Base-by-base conservation (phyloP, 2,329 filamentous ascomycete genomes). In the Xylariaceae sp. region DNA sequence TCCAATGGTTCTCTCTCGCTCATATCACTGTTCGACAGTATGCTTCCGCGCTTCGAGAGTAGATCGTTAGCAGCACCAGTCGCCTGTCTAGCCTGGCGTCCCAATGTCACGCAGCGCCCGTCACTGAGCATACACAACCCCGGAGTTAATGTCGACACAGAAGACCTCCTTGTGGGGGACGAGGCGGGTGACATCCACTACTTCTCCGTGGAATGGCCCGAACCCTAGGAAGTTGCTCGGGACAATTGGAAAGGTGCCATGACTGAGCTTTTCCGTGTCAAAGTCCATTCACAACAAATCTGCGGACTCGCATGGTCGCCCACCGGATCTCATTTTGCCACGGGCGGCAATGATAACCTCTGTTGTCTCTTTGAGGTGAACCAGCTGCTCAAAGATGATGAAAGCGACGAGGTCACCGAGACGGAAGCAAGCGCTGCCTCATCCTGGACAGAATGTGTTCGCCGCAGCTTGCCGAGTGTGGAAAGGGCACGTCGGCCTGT, bases 251-350 rank as follows among this genome's bases (percentile, higher is more conserved):
- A 81, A 22, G 90, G 91, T 12, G 77, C 82, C 25, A 83, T 95
- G 71, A 88, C 79, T 2, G 72, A 96, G 20, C 70, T 95, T 41
- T 84, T 86, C 19, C 83, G 83, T 53, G 84, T 97, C 56, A 76
- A 76, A 23, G 80, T 88, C 6, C 92, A 97, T 63, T 80, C 76
- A 40, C 90, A 96, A 66, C 91, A 97, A 61, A 85, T 98, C 44
- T 98, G 93, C 59, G 92, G 92, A 1, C 72, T 98, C n/a, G 79
- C 87, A 3, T 97, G 91, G 88, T 91, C 89, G 3, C 71, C 73
- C 3, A 81, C 88, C 57, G 89, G 89, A 3, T 74, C 75, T 3
- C 75, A 83, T 27, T 91, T 98, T 63, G 89, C 88, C 12, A 90
- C 88, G 4, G 91, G 93, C 6, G 89, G 88, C 20, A 97, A 98